phyloP scores from a whole-genome alignment of 2,329 filamentous ascomycete genomes.

The Capronia epimyces region DNA sequence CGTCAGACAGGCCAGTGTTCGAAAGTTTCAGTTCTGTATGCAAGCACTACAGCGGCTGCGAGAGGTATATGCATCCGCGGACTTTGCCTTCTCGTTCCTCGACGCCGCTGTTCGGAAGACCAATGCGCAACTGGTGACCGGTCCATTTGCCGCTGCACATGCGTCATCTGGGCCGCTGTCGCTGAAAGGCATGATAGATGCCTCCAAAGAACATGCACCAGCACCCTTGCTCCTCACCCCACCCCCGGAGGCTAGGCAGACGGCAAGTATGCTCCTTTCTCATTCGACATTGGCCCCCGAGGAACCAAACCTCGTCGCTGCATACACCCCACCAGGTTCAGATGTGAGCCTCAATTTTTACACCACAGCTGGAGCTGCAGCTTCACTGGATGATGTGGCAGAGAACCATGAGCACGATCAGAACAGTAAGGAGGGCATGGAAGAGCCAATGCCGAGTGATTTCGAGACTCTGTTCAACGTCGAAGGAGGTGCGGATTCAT shows the following conservation, averaged over 20 bases:
- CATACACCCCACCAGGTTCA: constrained; percentile 23
- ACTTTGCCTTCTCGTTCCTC: constrained; percentile 92
- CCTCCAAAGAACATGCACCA: constrained; percentile 5
- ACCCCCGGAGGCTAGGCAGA: constrained; percentile 27
- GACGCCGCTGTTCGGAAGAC: constrained; percentile 86
- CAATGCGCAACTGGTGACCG: constrained; percentile 36
- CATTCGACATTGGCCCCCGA: constrained; percentile 21
- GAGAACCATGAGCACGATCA: constrained; percentile 8
- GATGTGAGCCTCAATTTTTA: constrained; percentile 15
- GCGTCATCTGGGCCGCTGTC: background rate
- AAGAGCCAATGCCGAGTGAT: constrained; percentile 37
- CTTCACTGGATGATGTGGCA: constrained; percentile 11
- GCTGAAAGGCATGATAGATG: background rate
- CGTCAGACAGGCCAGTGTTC: constrained; percentile 65
- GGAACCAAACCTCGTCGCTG: constrained; percentile 20
- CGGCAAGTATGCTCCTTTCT: constrained; percentile 17
- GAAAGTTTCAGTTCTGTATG: constrained; percentile 89
- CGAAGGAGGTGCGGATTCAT: constrained; percentile 34
- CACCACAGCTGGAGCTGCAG: constrained; percentile 18
- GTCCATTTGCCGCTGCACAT: background rate
- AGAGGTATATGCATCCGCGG: constrained; percentile 88
- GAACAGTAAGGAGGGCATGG: background rate
- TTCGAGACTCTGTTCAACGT: constrained; percentile 45
- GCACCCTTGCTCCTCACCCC: constrained; percentile 24
- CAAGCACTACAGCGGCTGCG: constrained; percentile 79